Evolutionary conservation across 2,329 filamentous ascomycete genomes (phyloP), one percentile per base, ranked within the genome.

Genomic region (Microcyclospora tardicrescens): DNA sequence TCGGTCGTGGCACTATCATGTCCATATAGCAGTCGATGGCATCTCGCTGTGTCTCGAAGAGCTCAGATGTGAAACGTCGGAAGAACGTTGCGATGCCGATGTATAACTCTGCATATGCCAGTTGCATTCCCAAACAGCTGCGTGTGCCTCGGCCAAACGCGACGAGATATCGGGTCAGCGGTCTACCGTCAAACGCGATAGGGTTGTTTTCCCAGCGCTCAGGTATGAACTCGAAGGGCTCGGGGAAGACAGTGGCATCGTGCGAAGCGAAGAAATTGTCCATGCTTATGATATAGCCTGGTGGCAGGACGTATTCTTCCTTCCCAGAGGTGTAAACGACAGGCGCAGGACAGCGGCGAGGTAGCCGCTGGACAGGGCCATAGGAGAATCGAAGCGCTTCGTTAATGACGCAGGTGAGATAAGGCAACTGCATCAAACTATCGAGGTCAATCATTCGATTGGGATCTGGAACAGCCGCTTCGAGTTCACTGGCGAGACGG

Each of bases 101-200:
- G 15, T 56, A 53, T 12, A 61, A 39, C 39, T 61, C 58, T 12
- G 51, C 51, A 50, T 56, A 57, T 4, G 59, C 59, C 8, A 61
- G 36, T 51, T 58, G 24, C 51, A 55, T 24, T 47, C 43, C 42
- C 46, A 60, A 43, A 49, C 57, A 40, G 49, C 49, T 13, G 50
- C 54, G 14, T 6, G 36, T 34, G 15, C 56, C 57, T 5, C 50
- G 48, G 2, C 51, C 53, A 40, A 60, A 59, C 6, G 56, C 49
- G 3, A 57, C 50, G 10, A 58, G 52, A 43, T 50, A 24, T 24
- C 19, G 19, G 19, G 5, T 24, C 8, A 24, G 19, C 19, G 19
- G 19, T 8, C 19, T 8, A n/a, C n/a, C n/a, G n/a, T n/a, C n/a
- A n/a, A n/a, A n/a, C 8, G 19, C 19, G 8, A 24, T 4, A 8